phyloP scores from a whole-genome alignment of 192 early-diverging fungal genomes.

The Rhizophagus clarus region DNA sequence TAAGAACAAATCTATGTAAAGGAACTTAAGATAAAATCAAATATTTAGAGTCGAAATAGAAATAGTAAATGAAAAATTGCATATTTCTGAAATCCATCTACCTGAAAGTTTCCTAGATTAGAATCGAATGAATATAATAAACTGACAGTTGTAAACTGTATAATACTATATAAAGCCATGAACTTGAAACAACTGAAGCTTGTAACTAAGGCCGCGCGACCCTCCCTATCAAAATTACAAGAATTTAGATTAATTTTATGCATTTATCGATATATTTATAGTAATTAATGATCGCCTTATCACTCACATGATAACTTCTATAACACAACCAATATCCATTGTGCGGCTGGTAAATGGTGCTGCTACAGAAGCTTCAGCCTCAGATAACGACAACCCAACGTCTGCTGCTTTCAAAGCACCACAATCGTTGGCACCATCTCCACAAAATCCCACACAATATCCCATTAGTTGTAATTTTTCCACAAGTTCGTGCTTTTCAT shows the following conservation, averaged over 20 bases:
- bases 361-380: conserved; percentile 97
- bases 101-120: conserved; percentile 91
- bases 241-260: not conserved
- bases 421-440: conserved; percentile 99
- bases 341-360: conserved; percentile 94
- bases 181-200: conserved; percentile 99
- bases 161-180: conserved; percentile 96
- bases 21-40: conserved; percentile 67
- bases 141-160: conserved; percentile 95
- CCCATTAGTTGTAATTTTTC: conserved; percentile 86
- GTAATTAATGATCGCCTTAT: not conserved
- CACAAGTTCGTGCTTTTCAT: conserved; percentile 95
- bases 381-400: conserved; percentile 93
- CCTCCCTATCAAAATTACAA: conserved; percentile 62
- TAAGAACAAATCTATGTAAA: conserved; percentile 92
- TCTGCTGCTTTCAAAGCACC: conserved; percentile 96
- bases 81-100: not conserved
- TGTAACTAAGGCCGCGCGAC: conserved; percentile 93
- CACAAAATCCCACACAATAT: conserved; percentile 96
- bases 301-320: conserved; percentile 76
- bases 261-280: not conserved
- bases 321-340: conserved; percentile 90
- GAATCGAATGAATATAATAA: conserved; percentile 86
- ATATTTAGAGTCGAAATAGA: not conserved
- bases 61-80: not conserved